phyloP scores from a whole-genome alignment of 345 rosid genomes.

The Arabidopsis thaliana region DNA sequence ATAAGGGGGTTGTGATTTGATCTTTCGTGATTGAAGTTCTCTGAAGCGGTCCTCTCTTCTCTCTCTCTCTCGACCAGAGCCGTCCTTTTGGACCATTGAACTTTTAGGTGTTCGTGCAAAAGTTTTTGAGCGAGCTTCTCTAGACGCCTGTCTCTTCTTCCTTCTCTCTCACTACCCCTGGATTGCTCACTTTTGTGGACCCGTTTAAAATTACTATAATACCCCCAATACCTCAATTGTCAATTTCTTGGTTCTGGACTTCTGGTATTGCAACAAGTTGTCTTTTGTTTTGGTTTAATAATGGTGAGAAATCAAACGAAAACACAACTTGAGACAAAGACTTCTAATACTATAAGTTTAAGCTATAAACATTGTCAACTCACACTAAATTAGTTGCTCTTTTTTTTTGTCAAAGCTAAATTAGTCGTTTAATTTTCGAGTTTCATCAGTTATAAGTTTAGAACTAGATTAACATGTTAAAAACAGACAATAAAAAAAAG shows the following conservation, averaged over 20 bases:
- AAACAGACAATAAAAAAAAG: too few species aligned
- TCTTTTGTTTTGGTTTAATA: neutral
- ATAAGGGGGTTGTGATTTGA: conserved; percentile 43
- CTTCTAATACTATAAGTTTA: neutral
- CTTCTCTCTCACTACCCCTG: conserved; percentile 19
- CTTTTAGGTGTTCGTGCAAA: conserved; percentile 51
- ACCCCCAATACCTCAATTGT: neutral
- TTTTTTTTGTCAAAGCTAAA: too few species aligned
- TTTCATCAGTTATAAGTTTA: too few species aligned
- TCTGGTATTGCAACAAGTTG: conserved; percentile 9
- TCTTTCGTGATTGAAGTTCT: conserved; percentile 31
- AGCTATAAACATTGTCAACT: neutral
- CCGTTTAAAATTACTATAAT: neutral
- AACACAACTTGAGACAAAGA: neutral
- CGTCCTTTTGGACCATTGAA: conserved; percentile 48
- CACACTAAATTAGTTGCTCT: too few species aligned
- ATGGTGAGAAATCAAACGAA: neutral
- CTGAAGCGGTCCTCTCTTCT: conserved; percentile 37
- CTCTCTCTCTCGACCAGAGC: conserved; percentile 28
- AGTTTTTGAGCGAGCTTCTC: conserved; percentile 48
- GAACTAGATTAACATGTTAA: too few species aligned
- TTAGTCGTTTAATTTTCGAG: too few species aligned
- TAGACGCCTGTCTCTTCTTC: conserved; percentile 44
- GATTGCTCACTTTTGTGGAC: conserved; percentile 35
- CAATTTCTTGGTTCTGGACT: conserved; percentile 11